These are phyloP conservation scores for Fusarium bactridioides DNA, from an alignment of 2,329 filamentous ascomycete species.

Conservation along the genomic window DNA sequence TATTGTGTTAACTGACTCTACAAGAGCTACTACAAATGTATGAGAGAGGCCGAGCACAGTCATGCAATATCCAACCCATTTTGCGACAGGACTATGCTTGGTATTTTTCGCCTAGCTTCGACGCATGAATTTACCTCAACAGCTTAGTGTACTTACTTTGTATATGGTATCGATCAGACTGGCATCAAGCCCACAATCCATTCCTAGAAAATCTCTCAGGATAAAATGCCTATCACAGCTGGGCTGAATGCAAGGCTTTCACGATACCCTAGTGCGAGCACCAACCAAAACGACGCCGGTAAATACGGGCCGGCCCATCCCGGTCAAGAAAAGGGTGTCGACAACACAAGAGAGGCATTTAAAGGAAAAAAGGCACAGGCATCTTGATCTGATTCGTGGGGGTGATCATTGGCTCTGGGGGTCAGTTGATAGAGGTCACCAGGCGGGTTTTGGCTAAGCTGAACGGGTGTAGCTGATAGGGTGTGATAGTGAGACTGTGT, in stretches of 20 bases:
- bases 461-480: background rate
- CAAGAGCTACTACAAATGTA: rapidly evolving
- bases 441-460: conserved; percentile 20
- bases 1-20: background rate
- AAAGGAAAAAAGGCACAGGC: background rate
- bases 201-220: background rate
- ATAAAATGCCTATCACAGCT: background rate
- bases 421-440: conserved; percentile 33
- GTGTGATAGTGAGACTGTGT: conserved; percentile 1
- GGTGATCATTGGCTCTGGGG: background rate
- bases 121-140: background rate
- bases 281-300: conserved; percentile 4
- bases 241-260: conserved; percentile 22
- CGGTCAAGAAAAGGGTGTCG: conserved; percentile 14
- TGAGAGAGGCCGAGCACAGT: background rate
- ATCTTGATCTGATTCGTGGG: conserved; percentile 25
- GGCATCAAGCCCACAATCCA: no score
- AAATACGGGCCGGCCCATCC: conserved; percentile 34
- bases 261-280: conserved; percentile 2
- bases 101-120: no score
- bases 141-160: background rate
- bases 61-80: background rate
- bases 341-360: background rate
- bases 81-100: background rate
- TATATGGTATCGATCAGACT: background rate